Conservation (phyloP, 225 moss, liverwort and hornwort genomes). For the Neckera pumila region DNA sequence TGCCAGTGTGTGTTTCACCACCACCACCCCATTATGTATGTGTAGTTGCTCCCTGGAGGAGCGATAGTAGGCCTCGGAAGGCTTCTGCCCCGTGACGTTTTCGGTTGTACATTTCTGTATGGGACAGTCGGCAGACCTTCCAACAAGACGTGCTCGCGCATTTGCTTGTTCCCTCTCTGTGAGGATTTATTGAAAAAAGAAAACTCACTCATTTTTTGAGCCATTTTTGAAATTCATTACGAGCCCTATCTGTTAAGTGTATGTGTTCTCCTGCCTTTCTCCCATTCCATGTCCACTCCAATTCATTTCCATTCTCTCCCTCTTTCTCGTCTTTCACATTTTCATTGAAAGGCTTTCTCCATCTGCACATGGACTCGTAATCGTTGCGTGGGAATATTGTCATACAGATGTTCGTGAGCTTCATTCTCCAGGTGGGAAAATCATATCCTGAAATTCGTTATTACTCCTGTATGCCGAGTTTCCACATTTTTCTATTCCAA, state of each 20-base stretch:
- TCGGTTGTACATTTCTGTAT: conserved; percentile 6
- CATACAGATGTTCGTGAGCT: neutral
- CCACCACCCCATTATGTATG: neutral
- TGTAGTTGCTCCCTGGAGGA: neutral
- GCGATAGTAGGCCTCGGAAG: neutral
- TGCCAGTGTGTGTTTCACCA: neutral
- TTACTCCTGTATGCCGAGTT: neutral
- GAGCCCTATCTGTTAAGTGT: neutral
- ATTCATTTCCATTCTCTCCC: too few species aligned
- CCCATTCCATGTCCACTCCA: neutral
- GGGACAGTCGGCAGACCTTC: neutral
- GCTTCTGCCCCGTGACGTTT: neutral
- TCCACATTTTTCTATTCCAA: too few species aligned
- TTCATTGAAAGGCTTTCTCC: neutral
- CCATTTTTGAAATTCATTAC: neutral
- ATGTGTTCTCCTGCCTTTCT: neutral
- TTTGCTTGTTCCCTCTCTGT: neutral
- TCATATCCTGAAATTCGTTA: neutral
- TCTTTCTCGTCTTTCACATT: neutral
- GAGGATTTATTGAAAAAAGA: conserved; percentile 10
- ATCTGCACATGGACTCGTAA: neutral
- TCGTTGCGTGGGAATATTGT: neutral
- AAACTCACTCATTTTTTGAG: conserved; percentile 9
- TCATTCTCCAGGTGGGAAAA: neutral
- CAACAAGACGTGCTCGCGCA: neutral